A percentile compares a stretch with the other conserved stretches of the same genome.
These are phyloP conservation scores for Lomentospora prolificans DNA, from an alignment of 2,329 filamentous ascomycete genomes.

Conservation along the genomic window DNA sequence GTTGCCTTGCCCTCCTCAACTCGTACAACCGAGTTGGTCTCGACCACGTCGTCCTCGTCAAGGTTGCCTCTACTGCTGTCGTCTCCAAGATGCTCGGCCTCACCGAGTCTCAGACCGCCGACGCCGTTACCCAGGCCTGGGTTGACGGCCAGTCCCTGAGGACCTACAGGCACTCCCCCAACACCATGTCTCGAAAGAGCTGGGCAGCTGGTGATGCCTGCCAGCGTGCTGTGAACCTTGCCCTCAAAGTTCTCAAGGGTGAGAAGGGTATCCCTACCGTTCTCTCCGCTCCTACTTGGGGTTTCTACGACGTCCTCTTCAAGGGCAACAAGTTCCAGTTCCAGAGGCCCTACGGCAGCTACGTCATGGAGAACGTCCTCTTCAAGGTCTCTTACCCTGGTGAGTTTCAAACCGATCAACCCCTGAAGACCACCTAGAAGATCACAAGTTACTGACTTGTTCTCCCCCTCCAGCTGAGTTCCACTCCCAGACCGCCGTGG, in stretches of 20 bases:
- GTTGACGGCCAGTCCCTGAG: slow-evolving; percentile 92
- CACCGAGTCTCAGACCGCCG: slow-evolving; percentile 80
- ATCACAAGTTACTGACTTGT: background rate
- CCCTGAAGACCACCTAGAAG: background rate
- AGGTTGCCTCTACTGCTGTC: slow-evolving; percentile 90
- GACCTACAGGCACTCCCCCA: slow-evolving; percentile 94
- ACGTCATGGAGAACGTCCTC: slow-evolving; percentile 99
- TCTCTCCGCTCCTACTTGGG: slow-evolving; percentile 86
- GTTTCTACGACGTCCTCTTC: slow-evolving; percentile 98
- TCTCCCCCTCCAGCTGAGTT: slow-evolving; percentile 62
- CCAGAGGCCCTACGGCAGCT: slow-evolving; percentile 92
- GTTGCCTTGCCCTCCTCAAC: slow-evolving; percentile 92
- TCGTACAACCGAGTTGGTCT: slow-evolving; percentile 98
- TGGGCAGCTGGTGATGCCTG: slow-evolving; percentile 98
- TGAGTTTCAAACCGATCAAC: slow-evolving; percentile 29
- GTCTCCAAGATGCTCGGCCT: slow-evolving; percentile 93
- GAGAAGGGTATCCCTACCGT: slow-evolving; percentile 88
- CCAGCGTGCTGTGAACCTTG: slow-evolving; percentile 86
- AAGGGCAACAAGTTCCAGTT: slow-evolving; percentile 93
- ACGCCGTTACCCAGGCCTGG: slow-evolving; percentile 94
- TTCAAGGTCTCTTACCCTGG: slow-evolving; percentile 99
- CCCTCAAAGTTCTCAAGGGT: slow-evolving; percentile 82
- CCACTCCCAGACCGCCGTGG: slow-evolving; percentile 96
- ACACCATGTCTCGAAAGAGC: slow-evolving; percentile 99
- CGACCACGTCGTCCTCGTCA: slow-evolving; percentile 96